Conservation (phyloP, 768 basidiomycete species). For the Kwoniella mangroviensis region DNA sequence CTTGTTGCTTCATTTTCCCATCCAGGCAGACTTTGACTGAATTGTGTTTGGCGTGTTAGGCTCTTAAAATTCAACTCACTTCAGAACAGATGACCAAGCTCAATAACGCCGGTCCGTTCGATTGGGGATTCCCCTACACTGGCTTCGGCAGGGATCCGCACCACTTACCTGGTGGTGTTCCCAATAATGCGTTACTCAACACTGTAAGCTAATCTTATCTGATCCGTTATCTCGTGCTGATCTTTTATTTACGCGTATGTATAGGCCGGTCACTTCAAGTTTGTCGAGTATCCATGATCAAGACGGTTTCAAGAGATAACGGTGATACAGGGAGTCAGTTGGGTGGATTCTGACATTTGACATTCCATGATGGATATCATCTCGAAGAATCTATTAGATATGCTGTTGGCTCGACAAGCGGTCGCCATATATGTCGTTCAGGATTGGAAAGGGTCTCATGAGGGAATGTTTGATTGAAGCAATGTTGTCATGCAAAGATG, state of each 20-base stretch:
- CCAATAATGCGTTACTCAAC: slow-evolving; percentile 1
- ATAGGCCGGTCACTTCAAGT: slow-evolving; percentile 19
- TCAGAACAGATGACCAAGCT: slow-evolving; percentile 43
- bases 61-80: slow-evolving; percentile 38
- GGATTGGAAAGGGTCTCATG: no score
- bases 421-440: no score
- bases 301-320: no score
- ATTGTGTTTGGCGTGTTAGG: not conserved
- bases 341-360: no score
- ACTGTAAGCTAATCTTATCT: not conserved
- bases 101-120: slow-evolving; percentile 34
- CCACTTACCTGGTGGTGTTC: slow-evolving; percentile 11
- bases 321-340: no score
- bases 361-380: no score
- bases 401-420: no score
- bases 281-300: slow-evolving; percentile 4
- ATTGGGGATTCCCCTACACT: slow-evolving; percentile 30
- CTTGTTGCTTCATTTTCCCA: not conserved
- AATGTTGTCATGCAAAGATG: no score
- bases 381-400: no score
- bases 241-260: not conserved
- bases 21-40: not conserved
- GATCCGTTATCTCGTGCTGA: not conserved
- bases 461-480: no score
- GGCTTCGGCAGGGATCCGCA: slow-evolving; percentile 25